phyloP scores from a whole-genome alignment of 768 basidiomycete genomes.

The Suillus occidentalis region DNA sequence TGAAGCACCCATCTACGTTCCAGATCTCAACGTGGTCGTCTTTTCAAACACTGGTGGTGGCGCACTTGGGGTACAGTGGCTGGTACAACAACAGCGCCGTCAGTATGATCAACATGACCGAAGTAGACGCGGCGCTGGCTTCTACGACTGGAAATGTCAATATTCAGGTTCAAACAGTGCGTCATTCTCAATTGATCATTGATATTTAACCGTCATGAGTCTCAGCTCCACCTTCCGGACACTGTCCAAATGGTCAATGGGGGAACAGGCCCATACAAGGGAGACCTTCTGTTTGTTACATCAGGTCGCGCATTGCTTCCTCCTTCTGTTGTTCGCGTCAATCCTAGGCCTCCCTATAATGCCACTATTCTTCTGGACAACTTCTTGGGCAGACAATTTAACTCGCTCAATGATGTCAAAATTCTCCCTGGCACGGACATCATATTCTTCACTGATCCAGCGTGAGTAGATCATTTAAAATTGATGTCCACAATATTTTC shows the following conservation, averaged over 20 bases:
- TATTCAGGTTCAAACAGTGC: constrained; percentile 45
- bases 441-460: constrained; percentile 73
- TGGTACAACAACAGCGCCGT: constrained; percentile 63
- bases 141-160: constrained; percentile 41
- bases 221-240: constrained; percentile 56
- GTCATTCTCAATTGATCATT: constrained; percentile 7
- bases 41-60: constrained; percentile 74
- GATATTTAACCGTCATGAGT: constrained; percentile 14
- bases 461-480: constrained; percentile 31
- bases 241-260: constrained; percentile 71
- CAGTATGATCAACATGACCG: constrained; percentile 59
- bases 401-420: constrained; percentile 78
- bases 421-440: constrained; percentile 64
- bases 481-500: no score
- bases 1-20: constrained; percentile 66
- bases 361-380: constrained; percentile 73
- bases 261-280: constrained; percentile 65
- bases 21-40: constrained; percentile 63
- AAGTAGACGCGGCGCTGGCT: constrained; percentile 48
- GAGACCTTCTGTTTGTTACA: constrained; percentile 58
- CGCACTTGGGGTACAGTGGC: constrained; percentile 58
- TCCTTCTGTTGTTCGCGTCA: constrained; percentile 62
- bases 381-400: constrained; percentile 78
- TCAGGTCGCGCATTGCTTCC: constrained; percentile 65
- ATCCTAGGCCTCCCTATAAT: constrained; percentile 64